Evolutionary conservation across 2,329 filamentous ascomycete species (phyloP).

Genomic region (Diaporthe sp.): DNA sequence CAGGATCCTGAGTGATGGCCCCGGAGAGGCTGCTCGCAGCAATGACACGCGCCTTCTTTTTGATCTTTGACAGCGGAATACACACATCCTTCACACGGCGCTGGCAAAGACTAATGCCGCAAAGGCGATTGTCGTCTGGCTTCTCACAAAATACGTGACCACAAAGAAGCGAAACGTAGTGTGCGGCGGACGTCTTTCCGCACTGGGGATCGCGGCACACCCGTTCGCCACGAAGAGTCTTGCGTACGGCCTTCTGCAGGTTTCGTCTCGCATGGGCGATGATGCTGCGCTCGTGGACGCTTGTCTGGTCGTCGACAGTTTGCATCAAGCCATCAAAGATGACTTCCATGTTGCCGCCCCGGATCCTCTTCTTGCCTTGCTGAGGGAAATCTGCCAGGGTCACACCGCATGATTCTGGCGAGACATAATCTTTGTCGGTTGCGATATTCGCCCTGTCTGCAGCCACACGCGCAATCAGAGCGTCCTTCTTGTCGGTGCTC

Average conservation of each 20-base stretch:
- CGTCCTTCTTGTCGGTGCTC: slow-evolving; percentile 4
- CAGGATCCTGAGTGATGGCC: slow-evolving; percentile 23
- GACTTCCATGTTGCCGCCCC: slow-evolving; percentile 40
- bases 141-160: slow-evolving; percentile 36
- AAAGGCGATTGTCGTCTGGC: slow-evolving; percentile 1
- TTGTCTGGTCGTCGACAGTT: slow-evolving; percentile 17
- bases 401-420: slow-evolving; percentile 35
- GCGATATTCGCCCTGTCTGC: slow-evolving; percentile 25
- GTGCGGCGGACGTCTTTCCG: not conserved
- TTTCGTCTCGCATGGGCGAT: slow-evolving; percentile 35
- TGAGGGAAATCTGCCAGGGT: slow-evolving; percentile 4
- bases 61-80: slow-evolving; percentile 33
- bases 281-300: slow-evolving; percentile 25
- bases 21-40: slow-evolving; percentile 18
- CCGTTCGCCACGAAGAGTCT: slow-evolving; percentile 24
- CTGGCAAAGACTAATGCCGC: slow-evolving; percentile 35
- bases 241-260: slow-evolving; percentile 26
- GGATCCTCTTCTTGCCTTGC: slow-evolving; percentile 34
- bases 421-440: slow-evolving; percentile 36
- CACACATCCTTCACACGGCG: slow-evolving; percentile 35
- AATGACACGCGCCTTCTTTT: slow-evolving; percentile 23
- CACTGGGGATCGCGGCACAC: slow-evolving; percentile 3
- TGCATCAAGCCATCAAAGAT: slow-evolving; percentile 40
- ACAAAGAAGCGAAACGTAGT: slow-evolving; percentile 38
- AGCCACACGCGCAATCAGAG: slow-evolving; percentile 24